Evolutionary conservation across 2,329 filamentous ascomycete species (phyloP).

Genomic region (Aureobasidium sp.): DNA sequence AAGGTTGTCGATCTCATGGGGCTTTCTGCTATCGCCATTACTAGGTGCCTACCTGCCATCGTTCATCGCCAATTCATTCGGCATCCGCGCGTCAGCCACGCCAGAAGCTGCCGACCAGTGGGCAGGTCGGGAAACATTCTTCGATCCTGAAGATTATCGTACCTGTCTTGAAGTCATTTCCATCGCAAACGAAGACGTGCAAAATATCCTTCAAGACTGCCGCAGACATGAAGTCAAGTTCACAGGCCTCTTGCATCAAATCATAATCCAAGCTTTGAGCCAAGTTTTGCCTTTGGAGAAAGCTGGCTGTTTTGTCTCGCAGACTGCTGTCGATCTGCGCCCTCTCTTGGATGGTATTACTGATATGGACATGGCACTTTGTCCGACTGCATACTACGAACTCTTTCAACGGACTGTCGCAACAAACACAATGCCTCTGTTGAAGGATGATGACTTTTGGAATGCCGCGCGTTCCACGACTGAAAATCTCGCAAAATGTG

Average conservation of each 20-base stretch:
- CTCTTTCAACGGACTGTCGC: slow-evolving; percentile 20
- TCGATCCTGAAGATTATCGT: slow-evolving; percentile 22
- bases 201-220: slow-evolving; percentile 26
- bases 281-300: slow-evolving; percentile 8
- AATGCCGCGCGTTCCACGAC: slow-evolving; percentile 28
- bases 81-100: slow-evolving; percentile 26
- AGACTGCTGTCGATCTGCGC: slow-evolving; percentile 39
- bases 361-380: slow-evolving; percentile 30
- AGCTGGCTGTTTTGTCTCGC: slow-evolving; percentile 32
- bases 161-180: slow-evolving; percentile 31
- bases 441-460: slow-evolving; percentile 28
- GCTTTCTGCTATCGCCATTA: slow-evolving; percentile 37
- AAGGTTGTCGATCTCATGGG: slow-evolving; percentile 39
- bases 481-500: slow-evolving; percentile 27
- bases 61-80: slow-evolving; percentile 29
- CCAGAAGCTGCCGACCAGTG: slow-evolving; percentile 30
- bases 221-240: slow-evolving; percentile 34
- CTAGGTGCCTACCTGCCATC: slow-evolving; percentile 34
- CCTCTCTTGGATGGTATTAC: slow-evolving; percentile 28
- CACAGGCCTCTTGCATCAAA: slow-evolving; percentile 36
- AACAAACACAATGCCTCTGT: background rate
- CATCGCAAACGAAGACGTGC: slow-evolving; percentile 27
- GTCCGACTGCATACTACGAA: slow-evolving; percentile 27
- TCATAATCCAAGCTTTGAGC: slow-evolving; percentile 34
- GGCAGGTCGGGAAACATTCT: slow-evolving; percentile 27